phyloP scores from a whole-genome alignment of 495 filamentous ascomycete species.

The Trichoderma virens region DNA sequence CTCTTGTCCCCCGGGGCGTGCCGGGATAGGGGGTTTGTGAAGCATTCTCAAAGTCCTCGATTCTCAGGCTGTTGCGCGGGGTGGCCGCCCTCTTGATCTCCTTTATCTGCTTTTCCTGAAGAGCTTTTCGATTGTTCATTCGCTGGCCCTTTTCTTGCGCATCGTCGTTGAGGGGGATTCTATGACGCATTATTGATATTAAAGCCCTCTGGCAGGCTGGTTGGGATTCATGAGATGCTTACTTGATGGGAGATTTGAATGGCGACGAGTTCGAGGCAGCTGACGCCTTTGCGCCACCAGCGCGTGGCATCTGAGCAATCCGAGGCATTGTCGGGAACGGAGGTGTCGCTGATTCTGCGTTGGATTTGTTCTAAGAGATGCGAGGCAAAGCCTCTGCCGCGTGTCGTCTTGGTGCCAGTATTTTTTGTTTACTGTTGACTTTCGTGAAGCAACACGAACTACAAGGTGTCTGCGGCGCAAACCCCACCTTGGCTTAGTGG shows the following conservation, averaged over 20 bases:
- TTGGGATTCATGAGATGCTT: conserved; percentile 21
- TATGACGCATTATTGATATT: conserved; percentile 14
- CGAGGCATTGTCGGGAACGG: conserved; percentile 57
- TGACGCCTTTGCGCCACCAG: conserved; percentile 40
- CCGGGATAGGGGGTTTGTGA: conserved; percentile 53
- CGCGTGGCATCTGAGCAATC: conserved; percentile 52
- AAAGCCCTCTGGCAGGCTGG: neutral
- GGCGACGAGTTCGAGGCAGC: conserved; percentile 45
- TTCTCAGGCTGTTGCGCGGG: conserved; percentile 60
- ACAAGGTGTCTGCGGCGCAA: neutral
- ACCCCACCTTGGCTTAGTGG: neutral
- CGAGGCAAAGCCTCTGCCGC: conserved; percentile 2
- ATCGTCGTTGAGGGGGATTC: conserved; percentile 94
- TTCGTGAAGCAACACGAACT: neutral
- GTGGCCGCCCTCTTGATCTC: conserved; percentile 86
- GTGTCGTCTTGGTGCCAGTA: conserved; percentile 11
- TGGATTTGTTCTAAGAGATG: neutral
- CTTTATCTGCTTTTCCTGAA: conserved; percentile 86
- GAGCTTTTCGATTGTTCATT: conserved; percentile 76
- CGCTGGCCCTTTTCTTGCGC: conserved; percentile 83
- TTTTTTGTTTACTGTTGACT: conserved; percentile 6
- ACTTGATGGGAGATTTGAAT: conserved; percentile 65
- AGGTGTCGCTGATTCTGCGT: neutral
- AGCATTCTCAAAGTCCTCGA: conserved; percentile 53
- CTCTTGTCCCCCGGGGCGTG: conserved; percentile 40